phyloP scores from a whole-genome alignment of 176 grass and related monocot genomes.

The Phragmites australis region DNA sequence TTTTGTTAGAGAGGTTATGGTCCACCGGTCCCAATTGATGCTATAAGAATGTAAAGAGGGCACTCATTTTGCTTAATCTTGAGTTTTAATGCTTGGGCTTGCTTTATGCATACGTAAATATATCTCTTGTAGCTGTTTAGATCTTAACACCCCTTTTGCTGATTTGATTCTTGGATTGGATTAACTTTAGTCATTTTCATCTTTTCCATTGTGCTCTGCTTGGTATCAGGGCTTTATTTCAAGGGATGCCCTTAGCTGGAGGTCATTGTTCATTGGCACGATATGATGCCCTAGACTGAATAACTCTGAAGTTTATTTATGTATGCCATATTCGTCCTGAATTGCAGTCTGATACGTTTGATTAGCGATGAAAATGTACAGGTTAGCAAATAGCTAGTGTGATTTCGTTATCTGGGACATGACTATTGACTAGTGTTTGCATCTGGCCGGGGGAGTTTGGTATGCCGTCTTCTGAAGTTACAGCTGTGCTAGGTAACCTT shows the following conservation, averaged over 20 bases:
- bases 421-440: neutral
- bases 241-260: constrained; percentile 17
- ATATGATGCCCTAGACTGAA: constrained; percentile 12
- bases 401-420: neutral
- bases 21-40: neutral
- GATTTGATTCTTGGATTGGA: neutral
- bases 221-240: constrained; percentile 14
- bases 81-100: neutral
- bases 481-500: constrained; percentile 20
- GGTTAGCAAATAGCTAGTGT: neutral
- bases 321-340: neutral
- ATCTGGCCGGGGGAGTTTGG: neutral
- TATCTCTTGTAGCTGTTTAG: neutral
- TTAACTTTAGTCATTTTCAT: constrained; percentile 31
- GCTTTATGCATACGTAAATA: neutral
- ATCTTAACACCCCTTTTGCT: neutral
- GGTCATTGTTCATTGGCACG: neutral
- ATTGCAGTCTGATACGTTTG: neutral
- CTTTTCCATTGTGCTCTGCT: neutral
- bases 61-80: neutral
- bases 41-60: neutral
- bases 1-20: neutral
- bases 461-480: neutral
- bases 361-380: neutral
- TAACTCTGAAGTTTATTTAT: neutral